Evolutionary conservation across 176 grass and related monocot species (phyloP), one percentile per base, ranked within the genome.

Genomic region (Echinochloa phyllopogon): DNA sequence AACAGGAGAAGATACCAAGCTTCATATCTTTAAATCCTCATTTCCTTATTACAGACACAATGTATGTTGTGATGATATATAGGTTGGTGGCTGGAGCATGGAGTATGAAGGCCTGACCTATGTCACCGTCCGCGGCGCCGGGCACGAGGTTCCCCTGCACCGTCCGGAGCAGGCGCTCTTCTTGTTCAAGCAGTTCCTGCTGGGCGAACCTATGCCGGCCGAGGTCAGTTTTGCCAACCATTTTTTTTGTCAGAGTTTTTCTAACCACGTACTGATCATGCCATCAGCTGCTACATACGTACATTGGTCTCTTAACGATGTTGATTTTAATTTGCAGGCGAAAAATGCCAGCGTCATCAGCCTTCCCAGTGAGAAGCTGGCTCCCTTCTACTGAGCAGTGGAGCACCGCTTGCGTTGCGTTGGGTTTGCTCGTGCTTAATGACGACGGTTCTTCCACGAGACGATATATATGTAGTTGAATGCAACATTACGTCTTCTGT

Each of bases 321-420:
- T 18, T 25, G 10, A 25, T 47, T 10, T 24, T 44, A 12, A 44
- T 47, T 15, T 71, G n/a, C 68, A 47, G 68, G 68, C 41, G 4
- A 71, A 71, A 16, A 0, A 25, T 47, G 68, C 42, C n/a, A 47
- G 41, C 11, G 2, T 25, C 68, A 71, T 71, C 13, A 41, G 24
- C n/a, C 68, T 71, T 71, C 68, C 68, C 1, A 69, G 10, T 69
- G 66, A 69, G 39, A 69, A 69, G n/a, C n/a, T n/a, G n/a, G n/a
- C n/a, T n/a, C n/a, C n/a, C n/a, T n/a, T n/a, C n/a, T n/a, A n/a
- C n/a, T n/a, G n/a, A n/a, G n/a, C n/a, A n/a, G n/a, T n/a, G n/a
- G n/a, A n/a, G n/a, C n/a, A n/a, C n/a, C n/a, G n/a, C n/a, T n/a
- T n/a, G n/a, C n/a, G n/a, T n/a, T n/a, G n/a, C n/a, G n/a, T n/a